Evolutionary conservation across 1,284 basidiomycete genomes (phyloP).

Genomic region (Laetiporus sulphureus): DNA sequence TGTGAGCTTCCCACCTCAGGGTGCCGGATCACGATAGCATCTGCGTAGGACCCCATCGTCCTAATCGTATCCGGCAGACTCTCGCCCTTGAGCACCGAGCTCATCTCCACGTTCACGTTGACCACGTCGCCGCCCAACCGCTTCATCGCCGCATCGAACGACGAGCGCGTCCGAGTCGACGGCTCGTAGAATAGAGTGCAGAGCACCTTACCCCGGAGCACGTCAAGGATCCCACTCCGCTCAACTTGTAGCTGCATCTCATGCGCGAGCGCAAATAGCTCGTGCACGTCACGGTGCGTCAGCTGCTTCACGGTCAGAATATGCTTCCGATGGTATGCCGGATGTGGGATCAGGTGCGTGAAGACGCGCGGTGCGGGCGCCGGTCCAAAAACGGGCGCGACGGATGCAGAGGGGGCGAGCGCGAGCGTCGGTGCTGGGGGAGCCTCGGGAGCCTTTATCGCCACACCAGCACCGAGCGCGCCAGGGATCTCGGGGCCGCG

Average conservation of each 20-base stretch:
- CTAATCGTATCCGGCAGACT: conserved; percentile 90
- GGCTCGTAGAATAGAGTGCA: conserved; percentile 99
- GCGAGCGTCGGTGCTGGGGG: conserved; percentile 1
- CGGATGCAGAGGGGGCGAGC: conserved; percentile 6
- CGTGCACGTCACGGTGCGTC: conserved; percentile 84
- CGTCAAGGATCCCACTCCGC: conserved; percentile 83
- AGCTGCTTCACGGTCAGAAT: conserved; percentile 96
- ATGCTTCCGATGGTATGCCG: conserved; percentile 81
- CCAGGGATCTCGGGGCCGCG: conserved; percentile 13
- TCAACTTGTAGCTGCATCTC: conserved; percentile 98
- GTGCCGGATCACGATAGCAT: conserved; percentile 93
- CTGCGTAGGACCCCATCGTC: conserved; percentile 93
- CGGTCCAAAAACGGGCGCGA: conserved; percentile 24
- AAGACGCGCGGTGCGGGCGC: conserved; percentile 35
- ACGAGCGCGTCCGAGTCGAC: conserved; percentile 91
- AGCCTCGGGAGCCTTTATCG: too few species aligned
- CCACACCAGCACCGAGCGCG: background rate
- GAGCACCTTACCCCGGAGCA: conserved; percentile 87
- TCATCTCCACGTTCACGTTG: conserved; percentile 73
- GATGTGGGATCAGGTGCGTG: conserved; percentile 45
- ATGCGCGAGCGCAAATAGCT: conserved; percentile 91
- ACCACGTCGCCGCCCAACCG: conserved; percentile 95
- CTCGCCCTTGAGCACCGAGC: conserved; percentile 94
- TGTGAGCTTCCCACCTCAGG: conserved; percentile 91
- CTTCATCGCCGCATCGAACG: conserved; percentile 99